phyloP scores from a whole-genome alignment of 73 alveolate genomes.

The Stentor roeselii region DNA sequence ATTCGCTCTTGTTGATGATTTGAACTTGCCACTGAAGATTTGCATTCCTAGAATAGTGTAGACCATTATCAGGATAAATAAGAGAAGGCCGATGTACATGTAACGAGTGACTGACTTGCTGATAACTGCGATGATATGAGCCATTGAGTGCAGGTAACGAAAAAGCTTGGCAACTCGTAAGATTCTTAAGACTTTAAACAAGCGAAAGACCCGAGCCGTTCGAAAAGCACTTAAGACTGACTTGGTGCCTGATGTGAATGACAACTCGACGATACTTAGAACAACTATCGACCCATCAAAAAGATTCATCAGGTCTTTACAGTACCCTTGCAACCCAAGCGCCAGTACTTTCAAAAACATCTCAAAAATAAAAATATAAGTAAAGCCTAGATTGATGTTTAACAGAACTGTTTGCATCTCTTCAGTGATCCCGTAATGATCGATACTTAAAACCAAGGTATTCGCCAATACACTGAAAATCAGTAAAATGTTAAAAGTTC shows the following conservation, averaged over 20 bases:
- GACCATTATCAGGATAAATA: conserved; percentile 60
- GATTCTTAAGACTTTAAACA: conserved; percentile 41
- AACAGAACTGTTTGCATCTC: conserved; percentile 30
- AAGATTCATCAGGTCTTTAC: conserved; percentile 73
- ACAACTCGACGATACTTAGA: background rate
- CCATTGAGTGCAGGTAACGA: conserved; percentile 63
- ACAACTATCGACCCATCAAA: conserved; percentile 60
- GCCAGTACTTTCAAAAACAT: conserved; percentile 67
- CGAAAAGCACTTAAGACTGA: conserved; percentile 38
- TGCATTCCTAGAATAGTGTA: conserved; percentile 53
- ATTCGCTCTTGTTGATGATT: conserved; percentile 41
- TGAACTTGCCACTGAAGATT: conserved; percentile 40
- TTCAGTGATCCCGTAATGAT: conserved; percentile 55
- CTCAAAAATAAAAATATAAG: conserved; percentile 67
- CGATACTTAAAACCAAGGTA: conserved; percentile 70
- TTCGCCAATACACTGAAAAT: conserved; percentile 61
- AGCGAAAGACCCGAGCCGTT: conserved; percentile 21
- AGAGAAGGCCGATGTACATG: conserved; percentile 47
- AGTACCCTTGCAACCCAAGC: conserved; percentile 59
- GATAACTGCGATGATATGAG: conserved; percentile 67
- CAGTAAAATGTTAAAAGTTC: conserved; percentile 31
- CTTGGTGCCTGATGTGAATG: conserved; percentile 63
- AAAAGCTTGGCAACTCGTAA: conserved; percentile 37
- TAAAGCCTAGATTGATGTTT: conserved; percentile 54
- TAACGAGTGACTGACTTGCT: conserved; percentile 56